A percentile compares a stretch with the other conserved stretches of the same genome.
Conservation (phyloP, 148 eudicot species). For the Fagopyrum esculentum region DNA sequence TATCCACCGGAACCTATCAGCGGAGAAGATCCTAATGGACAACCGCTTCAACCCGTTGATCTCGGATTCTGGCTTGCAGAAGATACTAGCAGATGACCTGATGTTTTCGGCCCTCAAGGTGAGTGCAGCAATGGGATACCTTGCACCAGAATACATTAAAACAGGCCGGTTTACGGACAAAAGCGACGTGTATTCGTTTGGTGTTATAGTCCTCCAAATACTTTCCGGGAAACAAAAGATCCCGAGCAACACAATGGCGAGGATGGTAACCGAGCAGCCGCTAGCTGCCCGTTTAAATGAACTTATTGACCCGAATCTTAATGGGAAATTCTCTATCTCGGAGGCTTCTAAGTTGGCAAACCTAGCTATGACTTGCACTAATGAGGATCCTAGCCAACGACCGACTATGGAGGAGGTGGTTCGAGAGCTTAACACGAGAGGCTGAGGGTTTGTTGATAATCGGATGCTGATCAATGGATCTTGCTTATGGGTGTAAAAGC, state of each 20-base stretch:
- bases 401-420: conserved; percentile 44
- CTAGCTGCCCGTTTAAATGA: conserved; percentile 22
- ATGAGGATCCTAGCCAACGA: conserved; percentile 61
- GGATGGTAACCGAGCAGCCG: conserved; percentile 6
- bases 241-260: conserved; percentile 43
- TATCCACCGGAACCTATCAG: conserved; percentile 85
- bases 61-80: conserved; percentile 72
- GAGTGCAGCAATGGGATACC: conserved; percentile 98
- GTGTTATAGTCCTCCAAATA: conserved; percentile 67
- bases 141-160: conserved; percentile 92
- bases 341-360: conserved; percentile 66
- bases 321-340: conserved; percentile 44
- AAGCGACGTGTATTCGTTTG: conserved; percentile 86
- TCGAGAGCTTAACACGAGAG: conserved; percentile 38
- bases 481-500: not conserved
- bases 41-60: conserved; percentile 57
- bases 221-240: conserved; percentile 59
- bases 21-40: conserved; percentile 80
- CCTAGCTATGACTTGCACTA: conserved; percentile 71
- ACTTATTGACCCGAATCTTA: conserved; percentile 55
- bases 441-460: not conserved
- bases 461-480: not conserved
- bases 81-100: conserved; percentile 71
- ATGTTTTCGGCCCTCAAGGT: conserved; percentile 75
- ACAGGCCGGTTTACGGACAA: conserved; percentile 86